Base-by-base conservation (phyloP, 805 yeast genomes). In the Candida manassasensis region DNA sequence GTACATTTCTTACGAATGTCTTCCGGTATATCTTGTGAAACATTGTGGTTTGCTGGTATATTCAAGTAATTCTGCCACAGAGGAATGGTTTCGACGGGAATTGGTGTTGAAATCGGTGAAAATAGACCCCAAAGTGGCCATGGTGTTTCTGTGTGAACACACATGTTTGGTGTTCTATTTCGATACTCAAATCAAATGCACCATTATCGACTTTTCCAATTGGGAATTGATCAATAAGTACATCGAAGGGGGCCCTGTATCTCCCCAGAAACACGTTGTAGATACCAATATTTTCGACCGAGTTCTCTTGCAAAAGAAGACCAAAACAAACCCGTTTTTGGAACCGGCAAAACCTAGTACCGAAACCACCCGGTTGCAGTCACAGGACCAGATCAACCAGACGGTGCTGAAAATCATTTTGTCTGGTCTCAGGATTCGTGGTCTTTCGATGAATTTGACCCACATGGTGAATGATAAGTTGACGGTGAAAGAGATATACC, bases 341-440 rank as follows among this genome's bases (percentile, higher is more conserved):
- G 41, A 30, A 16, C 38, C 34, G 17, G 15, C 10, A n/a, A 17
- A 9, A 21, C 8, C 9, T 6, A n/a, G 6, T 10, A 16, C 16
- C 9, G 32, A 29, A 6, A 12, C 24, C n/a, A 8, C 22, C 29
- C 36, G 39, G 22, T 41, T 50, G 8, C 49, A 44, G 9, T 48
- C 56, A 24, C 45, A 47, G 16, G 66, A 58, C 18, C 66, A 65
- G 32, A 47, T 61, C 24, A 48, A 57, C 32, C 59, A 49, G 38
- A 59, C 61, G 10, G 45, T 65, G 17, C 55, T 49, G 36, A 59
- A 61, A 39, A 44, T 64, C 7, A 55, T 65, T 11, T 48, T 59
- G n/a, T 62, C 70, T 12, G 73, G 71, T 6, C 48, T 67, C 14
- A 50, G 73, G 35, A 54, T 67, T 10, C 52, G 73, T 27, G 72